Evolutionary conservation across 2,329 filamentous ascomycete species (phyloP).

Genomic region (Colletotrichum viniferum): DNA sequence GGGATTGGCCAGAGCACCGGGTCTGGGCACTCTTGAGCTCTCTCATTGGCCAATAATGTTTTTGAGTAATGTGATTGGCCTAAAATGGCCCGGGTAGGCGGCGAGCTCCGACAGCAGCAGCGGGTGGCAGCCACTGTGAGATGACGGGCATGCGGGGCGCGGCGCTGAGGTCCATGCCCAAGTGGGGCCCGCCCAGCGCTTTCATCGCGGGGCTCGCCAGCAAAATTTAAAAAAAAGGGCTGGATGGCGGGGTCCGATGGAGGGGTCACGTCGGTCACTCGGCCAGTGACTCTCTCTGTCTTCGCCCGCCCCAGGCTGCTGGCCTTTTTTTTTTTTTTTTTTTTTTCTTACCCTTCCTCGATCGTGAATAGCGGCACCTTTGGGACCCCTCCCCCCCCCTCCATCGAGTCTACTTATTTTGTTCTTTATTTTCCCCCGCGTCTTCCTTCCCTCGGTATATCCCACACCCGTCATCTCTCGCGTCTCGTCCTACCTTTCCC

Average conservation of each 20-base stretch:
- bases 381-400: neutral
- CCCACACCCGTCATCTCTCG: neutral
- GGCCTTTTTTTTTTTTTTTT: neutral
- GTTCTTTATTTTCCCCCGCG: neutral
- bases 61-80: accelerated
- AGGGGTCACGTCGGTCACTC: neutral
- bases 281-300: neutral
- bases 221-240: neutral
- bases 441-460: neutral
- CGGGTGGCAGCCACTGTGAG: neutral
- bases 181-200: neutral
- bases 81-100: neutral
- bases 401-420: constrained; percentile 4
- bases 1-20: neutral
- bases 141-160: constrained; percentile 8
- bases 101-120: constrained; percentile 2
- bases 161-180: neutral
- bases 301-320: neutral
- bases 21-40: neutral
- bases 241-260: constrained; percentile 7
- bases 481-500: neutral
- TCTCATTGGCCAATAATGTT: neutral
- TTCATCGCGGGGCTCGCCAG: constrained; percentile 14
- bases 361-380: constrained; percentile 17
- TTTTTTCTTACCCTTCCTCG: neutral